Percentiles rank a stretch among this genome's conserved stretches.
These are phyloP conservation scores for Deuterostichococcus epilithicus DNA, from an alignment of 139 green algal genomes.

Conservation along the genomic window DNA sequence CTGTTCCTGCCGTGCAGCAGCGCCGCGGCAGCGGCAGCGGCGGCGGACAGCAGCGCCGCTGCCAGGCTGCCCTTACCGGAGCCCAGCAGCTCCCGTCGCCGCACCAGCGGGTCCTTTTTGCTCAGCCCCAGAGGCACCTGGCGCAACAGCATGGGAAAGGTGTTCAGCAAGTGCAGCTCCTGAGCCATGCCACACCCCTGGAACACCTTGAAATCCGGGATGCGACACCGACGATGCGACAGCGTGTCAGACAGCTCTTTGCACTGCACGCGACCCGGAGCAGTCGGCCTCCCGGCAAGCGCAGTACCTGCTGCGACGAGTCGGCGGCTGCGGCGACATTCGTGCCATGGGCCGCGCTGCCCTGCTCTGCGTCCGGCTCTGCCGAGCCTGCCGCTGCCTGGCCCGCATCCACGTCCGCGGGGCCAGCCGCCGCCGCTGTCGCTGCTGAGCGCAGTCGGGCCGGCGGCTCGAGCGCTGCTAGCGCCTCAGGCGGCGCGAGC, in stretches of 20 bases:
- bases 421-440: neutral
- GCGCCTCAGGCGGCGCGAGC: neutral
- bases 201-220: too few relatives aligned
- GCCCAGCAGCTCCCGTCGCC: conserved; percentile 67
- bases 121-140: conserved; percentile 51
- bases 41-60: conserved; percentile 29
- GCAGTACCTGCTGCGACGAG: neutral
- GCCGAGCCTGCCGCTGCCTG: too few relatives aligned
- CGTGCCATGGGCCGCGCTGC: too few relatives aligned
- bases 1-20: conserved; percentile 26
- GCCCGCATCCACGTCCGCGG: neutral
- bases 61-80: conserved; percentile 41
- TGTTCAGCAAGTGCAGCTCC: neutral
- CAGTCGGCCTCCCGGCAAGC: too few relatives aligned
- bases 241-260: too few relatives aligned
- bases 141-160: neutral
- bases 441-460: neutral
- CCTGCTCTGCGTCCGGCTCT: neutral
- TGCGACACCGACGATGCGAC: too few relatives aligned
- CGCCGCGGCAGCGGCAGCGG: conserved; percentile 8
- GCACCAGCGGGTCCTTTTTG: conserved; percentile 64
- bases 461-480: neutral
- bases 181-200: too few relatives aligned
- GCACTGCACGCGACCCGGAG: too few relatives aligned
- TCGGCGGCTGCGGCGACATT: too few relatives aligned